These are phyloP conservation scores for Tilletia walkeri DNA, from an alignment of 1,284 basidiomycete species.

Conservation along the genomic window DNA sequence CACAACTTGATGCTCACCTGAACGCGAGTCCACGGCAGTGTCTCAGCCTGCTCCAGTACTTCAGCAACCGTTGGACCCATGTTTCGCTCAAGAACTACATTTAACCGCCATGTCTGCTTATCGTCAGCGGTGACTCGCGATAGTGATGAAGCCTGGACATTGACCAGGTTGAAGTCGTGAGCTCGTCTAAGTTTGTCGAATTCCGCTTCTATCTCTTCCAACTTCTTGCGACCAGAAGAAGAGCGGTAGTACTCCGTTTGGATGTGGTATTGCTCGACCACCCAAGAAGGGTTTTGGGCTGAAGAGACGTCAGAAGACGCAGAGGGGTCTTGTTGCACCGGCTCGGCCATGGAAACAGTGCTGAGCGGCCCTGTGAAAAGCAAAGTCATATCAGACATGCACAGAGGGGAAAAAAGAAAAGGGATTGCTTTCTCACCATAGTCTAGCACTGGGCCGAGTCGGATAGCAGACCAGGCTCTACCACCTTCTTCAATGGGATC, in stretches of 20 bases:
- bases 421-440: slow-evolving; percentile 1
- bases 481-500: slow-evolving; percentile 42
- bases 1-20: slow-evolving; percentile 17
- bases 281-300: slow-evolving; percentile 33
- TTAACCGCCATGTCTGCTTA: slow-evolving; percentile 37
- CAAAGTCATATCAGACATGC: not conserved
- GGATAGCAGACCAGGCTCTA: slow-evolving; percentile 28
- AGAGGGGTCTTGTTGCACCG: slow-evolving; percentile 33
- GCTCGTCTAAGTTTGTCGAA: slow-evolving; percentile 40
- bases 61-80: slow-evolving; percentile 29
- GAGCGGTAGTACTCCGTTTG: slow-evolving; percentile 38
- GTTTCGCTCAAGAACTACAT: slow-evolving; percentile 34
- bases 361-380: not conserved
- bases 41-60: slow-evolving; percentile 39
- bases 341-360: slow-evolving; percentile 25
- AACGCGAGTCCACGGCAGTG: slow-evolving; percentile 41
- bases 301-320: slow-evolving; percentile 16
- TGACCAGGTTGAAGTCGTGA: slow-evolving; percentile 35
- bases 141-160: slow-evolving; percentile 40
- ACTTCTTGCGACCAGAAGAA: slow-evolving; percentile 37
- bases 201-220: slow-evolving; percentile 51
- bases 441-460: slow-evolving; percentile 42
- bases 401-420: too few relatives aligned
- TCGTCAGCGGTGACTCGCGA: not conserved
- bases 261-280: slow-evolving; percentile 44